These are phyloP conservation scores for Penicillium steckii DNA, from an alignment of 495 filamentous ascomycete species.

Conservation along the genomic window DNA sequence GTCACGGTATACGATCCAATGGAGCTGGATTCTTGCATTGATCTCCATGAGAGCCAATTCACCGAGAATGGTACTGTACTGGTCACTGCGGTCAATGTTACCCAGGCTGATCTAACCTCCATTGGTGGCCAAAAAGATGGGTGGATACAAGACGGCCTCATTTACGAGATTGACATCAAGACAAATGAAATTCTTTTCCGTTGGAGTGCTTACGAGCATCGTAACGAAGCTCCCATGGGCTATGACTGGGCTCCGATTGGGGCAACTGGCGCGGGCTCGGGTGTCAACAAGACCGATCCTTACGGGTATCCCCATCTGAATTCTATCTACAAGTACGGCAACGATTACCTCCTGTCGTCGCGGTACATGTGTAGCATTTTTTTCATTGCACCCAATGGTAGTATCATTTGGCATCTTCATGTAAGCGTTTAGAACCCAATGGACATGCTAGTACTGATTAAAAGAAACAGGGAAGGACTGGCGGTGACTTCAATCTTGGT, in stretches of 20 bases:
- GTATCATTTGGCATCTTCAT: conserved; percentile 38
- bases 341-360: conserved; percentile 34
- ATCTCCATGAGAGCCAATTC: conserved; percentile 34
- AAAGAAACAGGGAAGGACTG: conserved; percentile 28
- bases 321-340: conserved; percentile 33
- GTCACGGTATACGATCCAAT: neutral
- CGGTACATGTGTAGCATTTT: conserved; percentile 38
- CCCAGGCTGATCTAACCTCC: conserved; percentile 32
- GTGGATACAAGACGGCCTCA: conserved; percentile 40
- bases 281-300: conserved; percentile 3
- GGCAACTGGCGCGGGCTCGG: neutral
- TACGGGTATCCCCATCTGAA: conserved; percentile 45
- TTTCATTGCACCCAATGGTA: conserved; percentile 27
- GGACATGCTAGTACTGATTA: neutral
- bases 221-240: too few species aligned
- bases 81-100: conserved; percentile 42
- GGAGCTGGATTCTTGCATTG: neutral
- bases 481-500: conserved; percentile 33
- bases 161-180: conserved; percentile 36
- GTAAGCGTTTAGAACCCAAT: conserved; percentile 13
- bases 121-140: conserved; percentile 38
- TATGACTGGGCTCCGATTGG: too few species aligned
- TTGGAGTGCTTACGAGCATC: conserved; percentile 15
- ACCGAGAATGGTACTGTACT: conserved; percentile 40
- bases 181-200: conserved; percentile 25